A percentile compares a stretch with the other conserved stretches of the same genome.
phyloP scores from a whole-genome alignment of 2,329 filamentous ascomycete species.

The Alternaria solani region DNA sequence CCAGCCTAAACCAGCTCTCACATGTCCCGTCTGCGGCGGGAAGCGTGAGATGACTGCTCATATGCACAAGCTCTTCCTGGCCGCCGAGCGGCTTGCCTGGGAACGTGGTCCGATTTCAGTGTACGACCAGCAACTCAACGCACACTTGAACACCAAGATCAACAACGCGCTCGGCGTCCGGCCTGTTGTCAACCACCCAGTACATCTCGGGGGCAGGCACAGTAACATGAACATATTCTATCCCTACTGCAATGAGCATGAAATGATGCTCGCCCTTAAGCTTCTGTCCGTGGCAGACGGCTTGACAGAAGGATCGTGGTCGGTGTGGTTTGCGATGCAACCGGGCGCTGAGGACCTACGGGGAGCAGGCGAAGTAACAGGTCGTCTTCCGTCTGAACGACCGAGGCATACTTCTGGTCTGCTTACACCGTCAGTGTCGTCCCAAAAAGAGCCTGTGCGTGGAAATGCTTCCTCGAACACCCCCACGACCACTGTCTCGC shows the following conservation, averaged over 20 bases:
- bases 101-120: constrained; percentile 24
- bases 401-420: not conserved
- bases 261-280: constrained; percentile 34
- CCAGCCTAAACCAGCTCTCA: constrained; percentile 15
- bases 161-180: constrained; percentile 41
- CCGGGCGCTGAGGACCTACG: constrained; percentile 14
- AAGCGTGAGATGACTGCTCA: constrained; percentile 27
- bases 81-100: constrained; percentile 39
- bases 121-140: constrained; percentile 31
- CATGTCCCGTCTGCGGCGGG: constrained; percentile 27
- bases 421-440: not conserved
- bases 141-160: constrained; percentile 36
- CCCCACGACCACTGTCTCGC: not conserved
- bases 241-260: constrained; percentile 39
- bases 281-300: constrained; percentile 28
- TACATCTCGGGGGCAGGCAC: constrained; percentile 31
- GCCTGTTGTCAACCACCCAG: constrained; percentile 29
- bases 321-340: constrained; percentile 32
- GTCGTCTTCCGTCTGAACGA: not conserved
- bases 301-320: constrained; percentile 28
- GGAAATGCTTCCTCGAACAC: not conserved
- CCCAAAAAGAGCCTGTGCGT: not conserved
- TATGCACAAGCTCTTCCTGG: constrained; percentile 40
- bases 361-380: not conserved
- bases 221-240: constrained; percentile 30